Evolutionary conservation across 345 rosid species (phyloP).

Genomic region (Kandelia obovata): DNA sequence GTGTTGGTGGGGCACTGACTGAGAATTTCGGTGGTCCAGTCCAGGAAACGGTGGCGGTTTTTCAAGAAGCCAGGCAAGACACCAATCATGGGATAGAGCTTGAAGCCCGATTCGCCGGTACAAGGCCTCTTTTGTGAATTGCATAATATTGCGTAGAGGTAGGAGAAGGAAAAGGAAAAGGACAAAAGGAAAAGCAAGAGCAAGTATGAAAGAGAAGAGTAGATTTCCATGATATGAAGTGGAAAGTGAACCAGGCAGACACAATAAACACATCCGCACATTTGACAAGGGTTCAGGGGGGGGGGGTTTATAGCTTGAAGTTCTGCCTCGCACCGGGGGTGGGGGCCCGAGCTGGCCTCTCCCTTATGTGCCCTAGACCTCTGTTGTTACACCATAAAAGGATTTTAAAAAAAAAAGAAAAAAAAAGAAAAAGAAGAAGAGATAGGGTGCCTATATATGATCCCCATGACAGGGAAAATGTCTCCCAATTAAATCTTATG

Average conservation of each 20-base stretch:
- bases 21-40: conserved; percentile 39
- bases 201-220: conserved; percentile 21
- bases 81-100: conserved; percentile 35
- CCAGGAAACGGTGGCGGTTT: conserved; percentile 42
- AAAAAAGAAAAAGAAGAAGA: too few species aligned
- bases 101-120: conserved; percentile 23
- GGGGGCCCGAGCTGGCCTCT: too few species aligned
- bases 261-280: neutral
- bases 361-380: too few species aligned
- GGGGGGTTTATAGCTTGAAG: too few species aligned
- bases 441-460: too few species aligned
- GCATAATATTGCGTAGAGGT: neutral
- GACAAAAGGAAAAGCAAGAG: conserved; percentile 14
- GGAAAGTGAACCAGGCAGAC: neutral
- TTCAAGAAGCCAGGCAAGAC: conserved; percentile 32
- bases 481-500: too few species aligned
- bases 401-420: too few species aligned
- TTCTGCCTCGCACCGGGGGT: too few species aligned
- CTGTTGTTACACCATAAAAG: too few species aligned
- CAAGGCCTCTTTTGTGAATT: neutral
- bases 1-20: conserved; percentile 25
- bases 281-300: neutral
- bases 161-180: conserved; percentile 21
- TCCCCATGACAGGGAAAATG: too few species aligned
- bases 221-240: neutral